These are phyloP conservation scores for Clitocybe nebularis DNA, from an alignment of 1,284 basidiomycete genomes.

Conservation along the genomic window DNA sequence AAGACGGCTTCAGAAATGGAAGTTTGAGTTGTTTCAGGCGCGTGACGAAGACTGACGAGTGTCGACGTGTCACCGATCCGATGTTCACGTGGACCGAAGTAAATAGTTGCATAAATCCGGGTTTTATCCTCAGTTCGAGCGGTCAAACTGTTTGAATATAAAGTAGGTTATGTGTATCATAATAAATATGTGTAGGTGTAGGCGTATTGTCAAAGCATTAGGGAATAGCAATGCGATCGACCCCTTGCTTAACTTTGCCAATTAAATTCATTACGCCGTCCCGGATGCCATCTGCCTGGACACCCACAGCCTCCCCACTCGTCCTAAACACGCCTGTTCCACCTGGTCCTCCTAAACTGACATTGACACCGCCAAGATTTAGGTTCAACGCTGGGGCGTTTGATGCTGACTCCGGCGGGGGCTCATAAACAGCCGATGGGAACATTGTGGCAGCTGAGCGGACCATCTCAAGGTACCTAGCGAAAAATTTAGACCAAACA, in stretches of 20 bases:
- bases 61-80: constrained; percentile 21
- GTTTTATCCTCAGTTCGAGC: constrained; percentile 10
- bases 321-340: constrained; percentile 82
- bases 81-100: constrained; percentile 14
- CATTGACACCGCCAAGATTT: constrained; percentile 86
- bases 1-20: constrained; percentile 6
- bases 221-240: constrained; percentile 68
- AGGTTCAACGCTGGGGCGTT: constrained; percentile 78
- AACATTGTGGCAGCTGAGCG: constrained; percentile 58
- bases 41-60: constrained; percentile 9
- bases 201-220: constrained; percentile 16
- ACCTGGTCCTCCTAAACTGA: constrained; percentile 82
- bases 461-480: constrained; percentile 76
- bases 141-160: background rate
- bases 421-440: constrained; percentile 64
- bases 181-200: background rate
- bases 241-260: constrained; percentile 85
- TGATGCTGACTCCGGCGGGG: constrained; percentile 62
- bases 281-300: constrained; percentile 79
- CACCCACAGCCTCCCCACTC: constrained; percentile 64
- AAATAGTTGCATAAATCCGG: constrained; percentile 12
- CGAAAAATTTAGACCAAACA: constrained; percentile 14
- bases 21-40: constrained; percentile 7
- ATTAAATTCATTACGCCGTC: constrained; percentile 85
- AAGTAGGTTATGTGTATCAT: background rate